Base-by-base conservation (phyloP, 2,329 filamentous ascomycete genomes). In the Magnaporthiopsis incrustans region DNA sequence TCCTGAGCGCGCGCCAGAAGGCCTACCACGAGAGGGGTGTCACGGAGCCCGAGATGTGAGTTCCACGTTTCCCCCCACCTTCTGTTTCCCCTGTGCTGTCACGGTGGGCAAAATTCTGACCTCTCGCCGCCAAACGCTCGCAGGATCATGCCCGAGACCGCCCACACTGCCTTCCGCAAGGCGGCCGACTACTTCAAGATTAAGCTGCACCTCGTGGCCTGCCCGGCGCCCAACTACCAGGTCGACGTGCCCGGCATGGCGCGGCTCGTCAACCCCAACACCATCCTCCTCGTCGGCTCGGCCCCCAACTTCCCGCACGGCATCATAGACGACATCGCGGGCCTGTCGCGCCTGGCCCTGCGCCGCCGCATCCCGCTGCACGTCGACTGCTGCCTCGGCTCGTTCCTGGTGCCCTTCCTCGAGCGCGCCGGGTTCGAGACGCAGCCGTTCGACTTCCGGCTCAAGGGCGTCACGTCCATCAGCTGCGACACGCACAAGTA, bases 401-500 rank as follows among this genome's bases (percentile, higher is more conserved):
- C 92, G 3, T 98, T 99, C 81, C 82, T 99, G 60, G 86, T 99
- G 59, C 92, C 95, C 1, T 92, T 94, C 79, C 89, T 99, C 58
- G 88, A 92, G 68, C 91, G 90, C 73, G 92, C 95, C n/a, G 95
- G 95, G 59, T 98, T 97, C 76, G 91, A 96, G 67, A 85, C 90
- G 27, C 87, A 89, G 69, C 87, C 87, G 6, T 98, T 98, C 73
- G 95, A 99, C 76, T 99, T 99, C 85, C 87, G 90, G 64, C 87
- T 96, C 65, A 92, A 91, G 69, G 95, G 95, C 70, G 95, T 99
- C 53, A 97, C 94, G 4, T 94, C 89, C 75, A 98, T 99, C 76
- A 92, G 88, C 69, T 96, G 93, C 75, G 95, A 99, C 75, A 99
- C 95, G 3, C 95, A 99, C 84, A 99, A 99, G 77, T 99, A 99